These are phyloP conservation scores for Acrasis kona DNA, from an alignment of 78 protist species.

Conservation along the genomic window DNA sequence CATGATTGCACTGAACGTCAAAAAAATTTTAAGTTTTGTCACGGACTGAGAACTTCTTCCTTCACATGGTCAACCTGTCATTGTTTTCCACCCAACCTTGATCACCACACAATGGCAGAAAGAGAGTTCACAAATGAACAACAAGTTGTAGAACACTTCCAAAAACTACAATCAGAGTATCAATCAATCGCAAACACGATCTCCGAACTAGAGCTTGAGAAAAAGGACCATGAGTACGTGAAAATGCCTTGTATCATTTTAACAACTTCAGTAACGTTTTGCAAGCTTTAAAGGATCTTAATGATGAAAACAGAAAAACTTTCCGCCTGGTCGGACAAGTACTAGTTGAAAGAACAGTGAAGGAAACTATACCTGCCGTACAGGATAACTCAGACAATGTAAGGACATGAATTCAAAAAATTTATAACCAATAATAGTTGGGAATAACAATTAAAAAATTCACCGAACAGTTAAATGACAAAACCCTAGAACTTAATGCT, in stretches of 20 bases:
- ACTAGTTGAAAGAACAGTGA: slow-evolving; percentile 36
- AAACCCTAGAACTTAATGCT: neutral
- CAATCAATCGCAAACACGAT: too few relatives aligned
- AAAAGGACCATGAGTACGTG: slow-evolving; percentile 17
- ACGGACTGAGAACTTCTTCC: too few relatives aligned
- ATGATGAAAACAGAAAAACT: slow-evolving; percentile 19
- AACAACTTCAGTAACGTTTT: neutral
- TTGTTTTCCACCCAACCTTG: too few relatives aligned
- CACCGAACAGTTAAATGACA: neutral
- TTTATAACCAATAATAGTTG: too few relatives aligned
- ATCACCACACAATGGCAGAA: too few relatives aligned
- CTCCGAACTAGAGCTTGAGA: slow-evolving; percentile 7
- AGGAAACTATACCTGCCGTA: slow-evolving; percentile 28
- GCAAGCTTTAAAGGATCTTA: neutral
- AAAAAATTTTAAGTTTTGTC: too few relatives aligned
- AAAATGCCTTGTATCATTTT: neutral
- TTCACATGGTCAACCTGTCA: too few relatives aligned
- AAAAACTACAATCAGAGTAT: too few relatives aligned
- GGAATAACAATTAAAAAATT: neutral
- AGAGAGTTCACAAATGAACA: too few relatives aligned
- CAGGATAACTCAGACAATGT: neutral
- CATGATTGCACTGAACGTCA: too few relatives aligned
- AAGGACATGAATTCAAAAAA: neutral
- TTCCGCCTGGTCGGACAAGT: slow-evolving; percentile 36
- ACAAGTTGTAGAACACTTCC: too few relatives aligned